Conservation (phyloP, 768 basidiomycete species). For the Leccinum truebloodii region DNA sequence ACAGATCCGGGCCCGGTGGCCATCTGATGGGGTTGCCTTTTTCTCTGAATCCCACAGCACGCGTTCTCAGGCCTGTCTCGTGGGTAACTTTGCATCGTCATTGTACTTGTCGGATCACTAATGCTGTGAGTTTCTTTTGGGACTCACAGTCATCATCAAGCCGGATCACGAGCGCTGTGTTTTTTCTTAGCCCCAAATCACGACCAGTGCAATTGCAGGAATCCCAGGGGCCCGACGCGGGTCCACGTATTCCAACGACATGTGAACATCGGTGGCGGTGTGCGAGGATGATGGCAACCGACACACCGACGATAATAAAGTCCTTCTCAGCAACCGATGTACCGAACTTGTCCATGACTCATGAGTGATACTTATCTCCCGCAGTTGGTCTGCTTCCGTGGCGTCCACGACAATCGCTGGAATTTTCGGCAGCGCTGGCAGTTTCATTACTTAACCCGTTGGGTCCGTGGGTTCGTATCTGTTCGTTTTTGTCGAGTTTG, state of each 20-base stretch:
- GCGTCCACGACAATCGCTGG: not conserved
- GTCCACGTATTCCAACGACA: not conserved
- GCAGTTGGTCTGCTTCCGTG: constrained; percentile 1
- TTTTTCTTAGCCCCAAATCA: not conserved
- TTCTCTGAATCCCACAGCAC: not conserved
- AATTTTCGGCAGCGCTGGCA: constrained; percentile 5
- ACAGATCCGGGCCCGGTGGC: not conserved
- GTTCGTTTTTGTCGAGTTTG: constrained; percentile 1
- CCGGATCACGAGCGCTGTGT: not conserved
- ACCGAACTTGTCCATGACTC: constrained; percentile 2
- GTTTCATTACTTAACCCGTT: constrained; percentile 9
- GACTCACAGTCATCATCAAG: not conserved
- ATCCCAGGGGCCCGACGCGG: not conserved
- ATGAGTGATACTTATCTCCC: not conserved
- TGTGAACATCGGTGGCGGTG: constrained; percentile 5
- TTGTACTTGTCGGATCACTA: not conserved
- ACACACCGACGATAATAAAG: not conserved
- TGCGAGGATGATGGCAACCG: not conserved
- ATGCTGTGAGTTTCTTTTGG: not conserved
- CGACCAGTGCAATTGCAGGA: not conserved
- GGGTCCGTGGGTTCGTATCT: not conserved
- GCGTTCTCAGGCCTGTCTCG: not conserved
- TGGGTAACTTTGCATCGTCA: not conserved
- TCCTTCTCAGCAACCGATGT: not conserved
- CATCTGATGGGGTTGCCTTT: not conserved